Percentiles rank a stretch among this genome's conserved stretches.
Evolutionary conservation across 2,329 filamentous ascomycete genomes (phyloP).

Genomic region (Cercospora citrullina): DNA sequence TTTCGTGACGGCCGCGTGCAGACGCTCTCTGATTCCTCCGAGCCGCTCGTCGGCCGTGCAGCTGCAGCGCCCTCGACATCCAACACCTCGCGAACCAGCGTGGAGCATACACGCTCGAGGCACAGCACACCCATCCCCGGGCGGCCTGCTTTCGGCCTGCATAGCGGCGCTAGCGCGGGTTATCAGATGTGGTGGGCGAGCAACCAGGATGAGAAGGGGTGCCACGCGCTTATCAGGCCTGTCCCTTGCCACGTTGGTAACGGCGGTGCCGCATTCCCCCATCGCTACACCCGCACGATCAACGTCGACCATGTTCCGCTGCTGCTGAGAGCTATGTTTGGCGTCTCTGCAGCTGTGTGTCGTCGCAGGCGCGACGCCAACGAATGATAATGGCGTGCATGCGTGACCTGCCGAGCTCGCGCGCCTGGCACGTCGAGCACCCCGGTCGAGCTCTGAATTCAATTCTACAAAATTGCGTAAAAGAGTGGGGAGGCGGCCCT

Average conservation of each 20-base stretch:
- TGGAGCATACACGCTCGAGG: slow-evolving; percentile 1
- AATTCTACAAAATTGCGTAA: slow-evolving; percentile 10
- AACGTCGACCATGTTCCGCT: background rate
- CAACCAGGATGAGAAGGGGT: slow-evolving; percentile 6
- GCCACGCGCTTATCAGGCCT: slow-evolving; percentile 11
- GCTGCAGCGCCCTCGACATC: slow-evolving; percentile 1
- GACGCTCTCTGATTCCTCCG: slow-evolving; percentile 1
- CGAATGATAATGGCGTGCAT: slow-evolving; percentile 9
- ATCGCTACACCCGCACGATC: no score
- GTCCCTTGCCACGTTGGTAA: background rate
- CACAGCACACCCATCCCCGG: background rate
- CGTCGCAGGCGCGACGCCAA: slow-evolving; percentile 4
- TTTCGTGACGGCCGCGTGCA: slow-evolving; percentile 20
- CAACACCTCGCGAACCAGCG: slow-evolving; percentile 17
- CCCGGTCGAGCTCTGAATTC: slow-evolving; percentile 1
- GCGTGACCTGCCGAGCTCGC: slow-evolving; percentile 10
- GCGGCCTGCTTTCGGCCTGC: background rate
- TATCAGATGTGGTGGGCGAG: slow-evolving; percentile 1
- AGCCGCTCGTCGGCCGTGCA: background rate
- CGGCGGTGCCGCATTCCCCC: background rate
- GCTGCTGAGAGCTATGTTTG: slow-evolving; percentile 4
- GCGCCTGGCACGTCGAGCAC: slow-evolving; percentile 13
- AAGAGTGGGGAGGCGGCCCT: background rate
- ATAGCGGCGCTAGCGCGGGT: slow-evolving; percentile 13
- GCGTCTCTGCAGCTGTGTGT: background rate